Conservation (phyloP, 345 rosid genomes). For the Luvunga scandens region DNA sequence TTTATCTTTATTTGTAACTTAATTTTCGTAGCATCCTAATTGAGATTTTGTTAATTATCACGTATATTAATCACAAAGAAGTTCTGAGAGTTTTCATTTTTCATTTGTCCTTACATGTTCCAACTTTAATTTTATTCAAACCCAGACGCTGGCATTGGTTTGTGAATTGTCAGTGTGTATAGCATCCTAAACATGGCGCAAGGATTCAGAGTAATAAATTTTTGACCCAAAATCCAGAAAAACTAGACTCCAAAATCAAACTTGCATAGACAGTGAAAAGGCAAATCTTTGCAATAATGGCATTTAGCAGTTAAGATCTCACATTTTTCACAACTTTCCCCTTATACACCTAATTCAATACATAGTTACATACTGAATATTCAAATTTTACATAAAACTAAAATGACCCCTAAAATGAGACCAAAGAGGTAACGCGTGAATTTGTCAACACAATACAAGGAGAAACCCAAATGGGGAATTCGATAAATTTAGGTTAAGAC, state of each 20-base stretch:
- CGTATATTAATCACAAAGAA: constrained; percentile 22
- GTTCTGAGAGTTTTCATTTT: constrained; percentile 6
- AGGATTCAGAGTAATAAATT: not conserved
- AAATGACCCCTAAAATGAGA: not conserved
- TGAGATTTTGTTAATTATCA: constrained; percentile 21
- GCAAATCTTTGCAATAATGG: not conserved
- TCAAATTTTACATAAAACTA: not conserved
- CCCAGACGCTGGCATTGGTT: not conserved
- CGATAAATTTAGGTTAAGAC: constrained; percentile 1
- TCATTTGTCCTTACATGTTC: not conserved
- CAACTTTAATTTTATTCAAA: not conserved
- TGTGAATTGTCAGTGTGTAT: not conserved
- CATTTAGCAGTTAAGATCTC: not conserved
- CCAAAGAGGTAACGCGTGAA: not conserved
- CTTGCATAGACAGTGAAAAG: not conserved
- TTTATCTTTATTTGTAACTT: not conserved
- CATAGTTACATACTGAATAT: not conserved
- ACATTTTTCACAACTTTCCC: not conserved
- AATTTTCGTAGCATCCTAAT: constrained; percentile 3
- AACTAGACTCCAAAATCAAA: not conserved
- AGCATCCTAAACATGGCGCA: not conserved
- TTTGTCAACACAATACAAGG: not conserved
- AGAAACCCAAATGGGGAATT: not conserved
- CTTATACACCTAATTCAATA: not conserved
- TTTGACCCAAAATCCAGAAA: not conserved